phyloP scores from a whole-genome alignment of 495 filamentous ascomycete species.

The Arthonia radiata region DNA sequence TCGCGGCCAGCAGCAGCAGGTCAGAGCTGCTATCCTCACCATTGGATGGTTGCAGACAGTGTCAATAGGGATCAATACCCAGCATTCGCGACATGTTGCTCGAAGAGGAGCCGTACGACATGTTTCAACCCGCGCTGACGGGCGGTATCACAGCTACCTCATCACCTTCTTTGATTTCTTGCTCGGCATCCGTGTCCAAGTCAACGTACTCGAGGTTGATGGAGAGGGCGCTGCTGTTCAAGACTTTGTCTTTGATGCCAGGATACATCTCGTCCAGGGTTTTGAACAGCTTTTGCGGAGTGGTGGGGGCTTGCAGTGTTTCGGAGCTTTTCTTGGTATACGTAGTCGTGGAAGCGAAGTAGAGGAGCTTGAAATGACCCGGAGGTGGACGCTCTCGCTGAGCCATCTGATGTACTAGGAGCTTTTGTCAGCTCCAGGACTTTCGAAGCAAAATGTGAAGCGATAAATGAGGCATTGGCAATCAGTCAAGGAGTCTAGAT shows the following conservation, averaged over 20 bases:
- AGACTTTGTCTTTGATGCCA: slow-evolving; percentile 49
- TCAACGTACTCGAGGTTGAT: slow-evolving; percentile 79
- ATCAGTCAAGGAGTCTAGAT: too few relatives aligned
- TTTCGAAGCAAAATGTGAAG: too few relatives aligned
- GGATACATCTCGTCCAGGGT: slow-evolving; percentile 53
- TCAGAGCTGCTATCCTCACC: too few relatives aligned
- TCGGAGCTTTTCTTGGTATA: slow-evolving; percentile 52
- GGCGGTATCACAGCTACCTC: slow-evolving; percentile 93
- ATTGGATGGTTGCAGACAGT: too few relatives aligned
- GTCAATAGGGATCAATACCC: too few relatives aligned
- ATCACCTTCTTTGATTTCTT: slow-evolving; percentile 42
- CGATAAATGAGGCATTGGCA: too few relatives aligned
- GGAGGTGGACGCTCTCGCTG: too few relatives aligned
- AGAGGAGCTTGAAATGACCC: slow-evolving; percentile 66
- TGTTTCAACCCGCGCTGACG: slow-evolving; percentile 67
- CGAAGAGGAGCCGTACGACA: too few relatives aligned
- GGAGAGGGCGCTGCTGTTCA: slow-evolving; percentile 58
- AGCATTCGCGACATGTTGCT: too few relatives aligned
- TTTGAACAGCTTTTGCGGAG: slow-evolving; percentile 36
- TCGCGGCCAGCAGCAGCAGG: too few relatives aligned
- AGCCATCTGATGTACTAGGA: too few relatives aligned
- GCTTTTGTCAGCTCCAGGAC: too few relatives aligned
- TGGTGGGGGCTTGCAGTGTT: slow-evolving; percentile 44
- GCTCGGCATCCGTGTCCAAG: slow-evolving; percentile 19
- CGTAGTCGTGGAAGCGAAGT: slow-evolving; percentile 59